Conservation (phyloP, 1,284 basidiomycete species). For the Tylopilus orsonianus region DNA sequence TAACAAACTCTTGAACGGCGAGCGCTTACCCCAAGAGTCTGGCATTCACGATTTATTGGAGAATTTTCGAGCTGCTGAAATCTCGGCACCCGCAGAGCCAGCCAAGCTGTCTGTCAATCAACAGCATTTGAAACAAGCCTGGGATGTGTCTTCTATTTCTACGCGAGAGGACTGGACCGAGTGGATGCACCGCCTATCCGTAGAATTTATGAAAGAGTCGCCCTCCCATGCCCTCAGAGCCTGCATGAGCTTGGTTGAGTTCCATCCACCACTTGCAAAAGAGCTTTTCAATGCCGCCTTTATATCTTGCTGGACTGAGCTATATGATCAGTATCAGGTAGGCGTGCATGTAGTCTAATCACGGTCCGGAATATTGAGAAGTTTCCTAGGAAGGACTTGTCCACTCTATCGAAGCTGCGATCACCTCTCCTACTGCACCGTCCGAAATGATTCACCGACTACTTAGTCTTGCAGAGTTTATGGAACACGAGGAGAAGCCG, state of each 20-base stretch:
- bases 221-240: slow-evolving; percentile 96
- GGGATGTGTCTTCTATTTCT: slow-evolving; percentile 85
- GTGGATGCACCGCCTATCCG: slow-evolving; percentile 92
- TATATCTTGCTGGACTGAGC: slow-evolving; percentile 95
- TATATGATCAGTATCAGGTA: slow-evolving; percentile 96
- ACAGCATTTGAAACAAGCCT: slow-evolving; percentile 95
- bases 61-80: slow-evolving; percentile 62
- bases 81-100: slow-evolving; percentile 76
- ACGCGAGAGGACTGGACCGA: slow-evolving; percentile 93
- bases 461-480: slow-evolving; percentile 97
- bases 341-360: slow-evolving; percentile 19
- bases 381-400: slow-evolving; percentile 83
- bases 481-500: slow-evolving; percentile 99
- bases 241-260: slow-evolving; percentile 91
- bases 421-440: slow-evolving; percentile 79
- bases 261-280: slow-evolving; percentile 88
- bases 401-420: slow-evolving; percentile 85
- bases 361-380: slow-evolving; percentile 5
- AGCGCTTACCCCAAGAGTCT: slow-evolving; percentile 81
- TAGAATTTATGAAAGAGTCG: slow-evolving; percentile 98
- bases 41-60: slow-evolving; percentile 65
- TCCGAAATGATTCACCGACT: slow-evolving; percentile 93
- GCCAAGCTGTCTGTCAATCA: slow-evolving; percentile 95
- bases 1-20: slow-evolving; percentile 87
- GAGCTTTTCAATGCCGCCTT: slow-evolving; percentile 99